These are phyloP conservation scores for Symbiodinium natans DNA, from an alignment of 73 alveolate species.

Conservation along the genomic window DNA sequence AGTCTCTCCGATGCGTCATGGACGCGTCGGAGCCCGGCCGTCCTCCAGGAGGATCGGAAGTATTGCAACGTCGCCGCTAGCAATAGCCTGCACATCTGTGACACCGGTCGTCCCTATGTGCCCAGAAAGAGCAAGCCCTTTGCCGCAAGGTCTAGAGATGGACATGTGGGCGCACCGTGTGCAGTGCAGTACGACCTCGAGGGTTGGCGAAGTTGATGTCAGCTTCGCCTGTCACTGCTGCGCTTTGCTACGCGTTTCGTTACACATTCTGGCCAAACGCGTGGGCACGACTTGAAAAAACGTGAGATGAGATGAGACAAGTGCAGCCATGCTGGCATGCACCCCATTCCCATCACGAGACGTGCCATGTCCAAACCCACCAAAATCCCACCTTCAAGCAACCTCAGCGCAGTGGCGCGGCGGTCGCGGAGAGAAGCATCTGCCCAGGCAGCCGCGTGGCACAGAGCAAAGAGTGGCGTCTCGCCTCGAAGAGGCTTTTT, in stretches of 20 bases:
- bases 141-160: neutral
- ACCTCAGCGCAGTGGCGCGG: conserved; percentile 54
- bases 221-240: conserved; percentile 35
- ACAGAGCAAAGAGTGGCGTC: conserved; percentile 44
- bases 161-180: conserved; percentile 24
- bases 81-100: conserved; percentile 37
- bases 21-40: no score
- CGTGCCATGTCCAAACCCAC: neutral
- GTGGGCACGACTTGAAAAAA: no score
- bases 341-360: no score
- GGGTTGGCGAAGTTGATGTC: conserved; percentile 84
- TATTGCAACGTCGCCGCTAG: conserved; percentile 18
- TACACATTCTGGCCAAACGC: no score
- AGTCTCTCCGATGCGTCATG: no score
- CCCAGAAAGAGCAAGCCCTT: no score
- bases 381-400: conserved; percentile 59
- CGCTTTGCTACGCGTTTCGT: neutral
- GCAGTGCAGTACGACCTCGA: conserved; percentile 62
- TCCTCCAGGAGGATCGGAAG: conserved; percentile 20
- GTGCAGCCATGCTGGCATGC: no score
- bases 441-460: conserved; percentile 58
- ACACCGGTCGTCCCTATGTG: no score
- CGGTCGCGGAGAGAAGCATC: conserved; percentile 39
- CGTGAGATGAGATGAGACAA: no score
- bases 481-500: conserved; percentile 25